phyloP scores from a whole-genome alignment of 306 rosid genomes.

The Castanopsis chinensis region DNA sequence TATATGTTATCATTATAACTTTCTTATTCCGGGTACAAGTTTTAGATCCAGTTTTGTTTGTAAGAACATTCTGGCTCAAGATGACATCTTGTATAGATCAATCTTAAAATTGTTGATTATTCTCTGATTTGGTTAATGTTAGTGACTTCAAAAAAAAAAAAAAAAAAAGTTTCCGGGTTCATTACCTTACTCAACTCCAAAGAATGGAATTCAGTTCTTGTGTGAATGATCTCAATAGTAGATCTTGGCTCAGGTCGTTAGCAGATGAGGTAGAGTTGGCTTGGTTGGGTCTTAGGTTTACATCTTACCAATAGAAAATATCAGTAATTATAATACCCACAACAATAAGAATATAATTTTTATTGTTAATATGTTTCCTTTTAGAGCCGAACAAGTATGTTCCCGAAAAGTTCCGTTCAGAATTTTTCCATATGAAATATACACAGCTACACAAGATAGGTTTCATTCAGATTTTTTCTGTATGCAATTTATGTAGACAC shows the following conservation, averaged over 20 bases:
- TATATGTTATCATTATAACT: too few relatives aligned
- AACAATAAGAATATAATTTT: neutral
- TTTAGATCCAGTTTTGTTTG: neutral
- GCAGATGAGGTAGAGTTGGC: neutral
- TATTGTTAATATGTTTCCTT: neutral
- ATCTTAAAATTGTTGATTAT: neutral
- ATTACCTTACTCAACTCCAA: neutral
- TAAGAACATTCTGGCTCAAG: neutral
- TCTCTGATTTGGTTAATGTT: neutral
- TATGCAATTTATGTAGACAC: constrained; percentile 5
- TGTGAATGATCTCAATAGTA: too few relatives aligned
- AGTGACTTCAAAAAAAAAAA: too few relatives aligned
- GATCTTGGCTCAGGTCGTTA: neutral
- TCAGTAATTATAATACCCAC: neutral
- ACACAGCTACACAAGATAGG: neutral
- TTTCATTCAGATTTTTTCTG: constrained; percentile 11
- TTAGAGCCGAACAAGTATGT: neutral
- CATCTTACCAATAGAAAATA: neutral
- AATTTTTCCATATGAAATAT: neutral
- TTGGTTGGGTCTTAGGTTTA: neutral
- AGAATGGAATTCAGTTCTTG: neutral
- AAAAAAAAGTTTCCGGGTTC: neutral
- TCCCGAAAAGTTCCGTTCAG: neutral
- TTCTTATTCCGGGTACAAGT: too few relatives aligned
- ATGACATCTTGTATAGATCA: neutral